phyloP scores from a whole-genome alignment of 768 basidiomycete species.

The Pholiota microspora region DNA sequence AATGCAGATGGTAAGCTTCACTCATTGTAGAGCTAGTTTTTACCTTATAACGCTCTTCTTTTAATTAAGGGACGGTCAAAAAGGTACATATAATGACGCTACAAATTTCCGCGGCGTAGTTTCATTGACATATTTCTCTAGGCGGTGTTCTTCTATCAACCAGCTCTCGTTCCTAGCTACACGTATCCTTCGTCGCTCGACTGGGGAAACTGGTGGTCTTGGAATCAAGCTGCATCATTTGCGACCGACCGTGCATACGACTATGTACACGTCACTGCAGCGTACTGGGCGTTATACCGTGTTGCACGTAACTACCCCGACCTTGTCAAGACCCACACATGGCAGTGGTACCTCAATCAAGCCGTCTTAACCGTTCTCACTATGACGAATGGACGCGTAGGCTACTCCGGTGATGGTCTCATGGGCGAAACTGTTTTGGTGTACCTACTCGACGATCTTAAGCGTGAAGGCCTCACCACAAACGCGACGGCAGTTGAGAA shows the following conservation, averaged over 20 bases:
- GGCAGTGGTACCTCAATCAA: slow-evolving; percentile 59
- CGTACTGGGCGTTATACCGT: slow-evolving; percentile 57
- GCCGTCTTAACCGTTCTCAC: slow-evolving; percentile 45
- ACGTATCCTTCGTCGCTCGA: slow-evolving; percentile 44
- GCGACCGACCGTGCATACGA: slow-evolving; percentile 53
- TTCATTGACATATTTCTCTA: slow-evolving; percentile 14
- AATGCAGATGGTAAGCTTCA: slow-evolving; percentile 38
- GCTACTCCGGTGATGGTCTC: slow-evolving; percentile 44
- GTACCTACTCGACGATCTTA: slow-evolving; percentile 46
- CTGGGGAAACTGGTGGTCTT: slow-evolving; percentile 60
- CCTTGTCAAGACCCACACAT: slow-evolving; percentile 43
- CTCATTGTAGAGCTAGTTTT: neutral
- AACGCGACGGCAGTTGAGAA: slow-evolving; percentile 46
- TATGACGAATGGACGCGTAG: slow-evolving; percentile 45
- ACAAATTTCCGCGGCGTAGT: neutral
- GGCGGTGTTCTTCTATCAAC: slow-evolving; percentile 54
- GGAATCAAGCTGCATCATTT: slow-evolving; percentile 47
- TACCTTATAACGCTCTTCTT: neutral
- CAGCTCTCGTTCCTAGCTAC: slow-evolving; percentile 41
- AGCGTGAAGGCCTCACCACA: slow-evolving; percentile 46
- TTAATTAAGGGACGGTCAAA: slow-evolving; percentile 43
- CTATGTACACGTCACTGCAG: slow-evolving; percentile 45
- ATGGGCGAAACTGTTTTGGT: slow-evolving; percentile 59
- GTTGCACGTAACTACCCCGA: slow-evolving; percentile 56
- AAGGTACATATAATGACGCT: slow-evolving; percentile 30